These are phyloP conservation scores for Cenchrus purpureus DNA, from an alignment of 176 grass and related monocot genomes.

Conservation along the genomic window DNA sequence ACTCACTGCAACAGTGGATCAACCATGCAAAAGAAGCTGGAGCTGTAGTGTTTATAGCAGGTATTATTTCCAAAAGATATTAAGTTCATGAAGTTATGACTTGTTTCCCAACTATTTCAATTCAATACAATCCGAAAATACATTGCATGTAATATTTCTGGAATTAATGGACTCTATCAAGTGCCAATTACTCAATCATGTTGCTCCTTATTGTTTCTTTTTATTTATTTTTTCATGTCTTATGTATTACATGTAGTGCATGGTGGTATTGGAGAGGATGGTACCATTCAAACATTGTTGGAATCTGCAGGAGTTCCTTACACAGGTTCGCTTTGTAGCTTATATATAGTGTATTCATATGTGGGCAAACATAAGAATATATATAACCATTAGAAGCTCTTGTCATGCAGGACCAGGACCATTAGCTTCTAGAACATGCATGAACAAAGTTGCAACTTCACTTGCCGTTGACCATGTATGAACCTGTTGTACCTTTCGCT, in stretches of 20 bases:
- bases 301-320: constrained; percentile 86
- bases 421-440: constrained; percentile 86
- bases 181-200: not conserved
- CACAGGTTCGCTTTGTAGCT: constrained; percentile 57
- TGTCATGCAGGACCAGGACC: constrained; percentile 75
- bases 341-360: constrained; percentile 9
- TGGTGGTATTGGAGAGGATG: constrained; percentile 99
- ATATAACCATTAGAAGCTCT: constrained; percentile 5
- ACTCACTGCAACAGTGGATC: constrained; percentile 78
- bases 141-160: not conserved
- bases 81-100: constrained; percentile 2
- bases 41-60: constrained; percentile 90
- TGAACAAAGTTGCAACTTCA: constrained; percentile 89
- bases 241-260: constrained; percentile 69
- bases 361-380: constrained; percentile 23
- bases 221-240: constrained; percentile 1
- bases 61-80: constrained; percentile 33
- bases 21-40: constrained; percentile 72
- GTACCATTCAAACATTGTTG: constrained; percentile 84
- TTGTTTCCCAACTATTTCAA: constrained; percentile 9
- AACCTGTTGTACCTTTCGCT: constrained; percentile 35
- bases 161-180: not conserved
- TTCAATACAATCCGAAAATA: constrained; percentile 15
- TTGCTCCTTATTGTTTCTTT: constrained; percentile 4
- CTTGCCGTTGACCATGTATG: constrained; percentile 78